These are phyloP conservation scores for Ascocoryne sarcoides DNA, from an alignment of 2,329 filamentous ascomycete species.

Conservation along the genomic window DNA sequence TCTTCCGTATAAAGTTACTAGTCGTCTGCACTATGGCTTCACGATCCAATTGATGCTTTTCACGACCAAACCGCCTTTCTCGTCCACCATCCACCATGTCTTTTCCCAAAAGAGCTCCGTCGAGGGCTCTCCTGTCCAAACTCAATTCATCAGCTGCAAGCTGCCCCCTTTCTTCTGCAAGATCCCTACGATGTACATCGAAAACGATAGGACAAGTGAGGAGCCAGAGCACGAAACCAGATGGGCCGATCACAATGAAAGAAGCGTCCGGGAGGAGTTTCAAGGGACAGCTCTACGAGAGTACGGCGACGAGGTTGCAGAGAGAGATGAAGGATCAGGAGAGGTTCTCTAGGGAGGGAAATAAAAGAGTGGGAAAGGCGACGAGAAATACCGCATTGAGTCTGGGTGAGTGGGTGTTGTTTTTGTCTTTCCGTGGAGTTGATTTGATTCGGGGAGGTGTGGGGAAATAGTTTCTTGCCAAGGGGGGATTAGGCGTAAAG, in stretches of 20 bases:
- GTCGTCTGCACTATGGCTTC: no score
- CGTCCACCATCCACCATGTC: constrained; percentile 14
- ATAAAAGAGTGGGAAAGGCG: constrained; percentile 30
- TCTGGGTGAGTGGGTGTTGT: no score
- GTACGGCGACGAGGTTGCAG: constrained; percentile 44
- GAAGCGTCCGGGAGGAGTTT: constrained; percentile 32
- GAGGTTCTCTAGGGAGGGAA: constrained; percentile 37
- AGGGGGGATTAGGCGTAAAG: no score
- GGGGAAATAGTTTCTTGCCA: no score
- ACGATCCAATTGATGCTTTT: background rate
- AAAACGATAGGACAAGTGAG: no score
- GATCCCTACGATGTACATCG: constrained; percentile 21
- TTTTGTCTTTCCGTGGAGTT: no score
- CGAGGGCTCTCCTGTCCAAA: constrained; percentile 18
- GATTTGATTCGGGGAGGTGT: no score
- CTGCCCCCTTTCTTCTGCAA: constrained; percentile 6
- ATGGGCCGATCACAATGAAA: constrained; percentile 1
- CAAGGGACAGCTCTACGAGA: constrained; percentile 51
- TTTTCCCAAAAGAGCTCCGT: constrained; percentile 16
- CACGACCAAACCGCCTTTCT: no score
- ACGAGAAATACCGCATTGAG: constrained; percentile 41
- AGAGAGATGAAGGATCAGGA: constrained; percentile 46
- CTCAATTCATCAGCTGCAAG: constrained; percentile 6
- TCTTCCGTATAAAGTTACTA: no score
- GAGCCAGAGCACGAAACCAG: constrained; percentile 20